These are phyloP conservation scores for Saturnispora gosingensis DNA, from an alignment of 805 yeast genomes.

Conservation along the genomic window DNA sequence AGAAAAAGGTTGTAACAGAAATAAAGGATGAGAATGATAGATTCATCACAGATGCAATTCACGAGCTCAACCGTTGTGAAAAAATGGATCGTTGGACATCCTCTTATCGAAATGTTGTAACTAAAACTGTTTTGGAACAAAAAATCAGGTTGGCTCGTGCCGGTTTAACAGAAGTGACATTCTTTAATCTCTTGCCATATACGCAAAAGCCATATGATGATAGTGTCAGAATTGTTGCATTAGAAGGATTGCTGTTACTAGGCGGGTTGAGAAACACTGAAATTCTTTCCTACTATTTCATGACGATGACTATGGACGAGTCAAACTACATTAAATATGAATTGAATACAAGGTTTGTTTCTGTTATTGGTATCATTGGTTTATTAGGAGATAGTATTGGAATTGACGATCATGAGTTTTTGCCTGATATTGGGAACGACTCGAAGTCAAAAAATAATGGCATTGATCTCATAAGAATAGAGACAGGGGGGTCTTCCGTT, in stretches of 20 bases:
- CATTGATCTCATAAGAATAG: constrained; percentile 41
- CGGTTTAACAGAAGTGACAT: constrained; percentile 43
- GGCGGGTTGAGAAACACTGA: constrained; percentile 69
- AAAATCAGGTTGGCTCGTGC: constrained; percentile 49
- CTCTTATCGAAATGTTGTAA: constrained; percentile 49
- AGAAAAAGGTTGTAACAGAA: background rate
- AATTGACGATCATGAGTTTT: constrained; percentile 58
- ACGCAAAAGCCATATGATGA: constrained; percentile 38
- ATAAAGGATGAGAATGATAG: constrained; percentile 24
- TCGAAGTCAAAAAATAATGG: constrained; percentile 4
- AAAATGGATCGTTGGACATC: constrained; percentile 85
- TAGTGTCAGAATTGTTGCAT: constrained; percentile 57
- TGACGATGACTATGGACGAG: constrained; percentile 45
- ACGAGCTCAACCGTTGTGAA: constrained; percentile 65
- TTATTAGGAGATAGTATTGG: constrained; percentile 48
- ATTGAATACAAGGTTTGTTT: constrained; percentile 38
- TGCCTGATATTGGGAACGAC: constrained; percentile 9
- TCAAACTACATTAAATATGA: constrained; percentile 43
- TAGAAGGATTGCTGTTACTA: constrained; percentile 54
- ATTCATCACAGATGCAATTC: constrained; percentile 40
- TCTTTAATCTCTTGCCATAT: constrained; percentile 46
- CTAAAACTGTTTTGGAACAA: constrained; percentile 47
- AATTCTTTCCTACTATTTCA: constrained; percentile 54
- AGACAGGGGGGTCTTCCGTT: constrained; percentile 35
- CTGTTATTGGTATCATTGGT: constrained; percentile 58